Conservation (phyloP, 345 rosid species). For the Lepidium africanum region DNA sequence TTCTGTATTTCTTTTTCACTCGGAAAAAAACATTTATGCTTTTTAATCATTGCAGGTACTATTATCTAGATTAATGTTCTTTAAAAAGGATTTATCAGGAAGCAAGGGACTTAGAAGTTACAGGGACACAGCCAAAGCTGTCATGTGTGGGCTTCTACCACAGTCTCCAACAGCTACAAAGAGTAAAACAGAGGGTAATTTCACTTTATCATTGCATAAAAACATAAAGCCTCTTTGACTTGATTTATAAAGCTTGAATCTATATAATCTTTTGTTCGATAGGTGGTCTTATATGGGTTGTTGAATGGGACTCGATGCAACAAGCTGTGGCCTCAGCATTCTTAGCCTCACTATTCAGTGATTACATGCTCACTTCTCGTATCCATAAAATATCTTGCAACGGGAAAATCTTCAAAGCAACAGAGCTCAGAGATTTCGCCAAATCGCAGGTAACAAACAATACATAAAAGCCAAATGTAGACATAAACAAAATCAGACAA, state of each 20-base stretch:
- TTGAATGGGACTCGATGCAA: conserved; percentile 82
- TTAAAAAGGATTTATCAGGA: conserved; percentile 51
- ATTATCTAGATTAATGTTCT: conserved; percentile 73
- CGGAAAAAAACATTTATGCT: background rate
- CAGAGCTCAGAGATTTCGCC: conserved; percentile 84
- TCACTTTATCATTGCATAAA: background rate
- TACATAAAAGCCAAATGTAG: background rate
- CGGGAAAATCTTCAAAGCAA: conserved; percentile 58
- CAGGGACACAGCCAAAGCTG: conserved; percentile 80
- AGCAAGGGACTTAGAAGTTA: conserved; percentile 57
- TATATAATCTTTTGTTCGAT: background rate
- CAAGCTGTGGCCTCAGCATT: conserved; percentile 92
- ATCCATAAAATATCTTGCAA: conserved; percentile 56
- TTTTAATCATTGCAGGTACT: conserved; percentile 48
- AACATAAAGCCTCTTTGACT: background rate
- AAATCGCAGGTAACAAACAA: conserved; percentile 64
- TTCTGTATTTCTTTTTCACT: background rate
- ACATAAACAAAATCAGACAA: background rate
- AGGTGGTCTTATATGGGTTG: conserved; percentile 96
- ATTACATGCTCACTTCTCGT: conserved; percentile 87
- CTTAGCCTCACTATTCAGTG: conserved; percentile 79
- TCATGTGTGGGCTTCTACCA: conserved; percentile 85
- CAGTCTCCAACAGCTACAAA: conserved; percentile 80
- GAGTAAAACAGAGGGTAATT: conserved; percentile 72
- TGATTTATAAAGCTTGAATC: background rate